Evolutionary conservation across 768 basidiomycete species (phyloP), one percentile per base, ranked within the genome.

Genomic region (Pleurotus citrinopileatus): DNA sequence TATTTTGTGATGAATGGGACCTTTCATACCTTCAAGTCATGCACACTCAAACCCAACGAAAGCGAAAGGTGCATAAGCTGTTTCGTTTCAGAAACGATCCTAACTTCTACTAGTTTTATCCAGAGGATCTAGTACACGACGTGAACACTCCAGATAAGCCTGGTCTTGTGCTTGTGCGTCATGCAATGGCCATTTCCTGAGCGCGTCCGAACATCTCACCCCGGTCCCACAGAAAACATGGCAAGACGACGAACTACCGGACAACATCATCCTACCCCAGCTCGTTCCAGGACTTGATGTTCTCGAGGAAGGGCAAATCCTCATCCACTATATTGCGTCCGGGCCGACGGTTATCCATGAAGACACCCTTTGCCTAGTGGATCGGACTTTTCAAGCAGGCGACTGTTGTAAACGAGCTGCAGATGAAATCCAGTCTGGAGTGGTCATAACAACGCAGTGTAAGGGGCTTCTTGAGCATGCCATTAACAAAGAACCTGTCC

Each of bases 371-470:
- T 70, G 69, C 20, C 81, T 95, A 7, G 74, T 90, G 40, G 89
- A 93, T 67, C 87, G 94, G 53, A 77, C 76, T 34, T 84, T 94
- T 60, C 83, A 86, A 58, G 78, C 79, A 15, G 91, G 92, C 20
- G 92, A 95, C 66, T 77, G 86, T 56, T 88, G 89, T 73, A 95
- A 94, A 70, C 82, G 86, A 42, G 82, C 80, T 61, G 67, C 89
- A 12, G 84, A 90, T 53, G 85, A 91, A 59, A 75, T 88, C 44
- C 78, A 79, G 55, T 87, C 89, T 29, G 94, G 89, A 20, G 82
- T 94, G 32, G 83, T 97, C 38, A 75, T 78, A n/a, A 71, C 74
- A 53, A 74, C 83, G 13, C 75, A 79, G 20, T 82, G 86, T 23
- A 78, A 80, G 57, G 85, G 81, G n/a, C 78, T 79, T 52, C 68